phyloP scores from a whole-genome alignment of 306 rosid species.

The Pueraria montana region DNA sequence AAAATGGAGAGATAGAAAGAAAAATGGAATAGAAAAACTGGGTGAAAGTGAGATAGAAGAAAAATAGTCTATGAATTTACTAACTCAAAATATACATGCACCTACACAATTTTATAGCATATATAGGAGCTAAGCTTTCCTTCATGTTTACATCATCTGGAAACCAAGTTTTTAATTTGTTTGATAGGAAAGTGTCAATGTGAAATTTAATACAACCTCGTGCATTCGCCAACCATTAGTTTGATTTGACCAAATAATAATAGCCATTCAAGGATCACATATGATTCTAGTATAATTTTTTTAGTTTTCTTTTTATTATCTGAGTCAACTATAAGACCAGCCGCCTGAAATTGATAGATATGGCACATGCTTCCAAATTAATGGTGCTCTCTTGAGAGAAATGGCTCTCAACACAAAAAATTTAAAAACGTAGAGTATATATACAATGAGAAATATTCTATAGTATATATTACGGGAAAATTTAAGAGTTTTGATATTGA shows the following conservation, averaged over 20 bases:
- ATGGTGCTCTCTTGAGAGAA: neutral
- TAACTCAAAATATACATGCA: neutral
- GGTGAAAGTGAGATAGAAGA: too few relatives aligned
- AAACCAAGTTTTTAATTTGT: neutral
- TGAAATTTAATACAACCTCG: constrained; percentile 5
- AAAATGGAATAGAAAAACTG: too few relatives aligned
- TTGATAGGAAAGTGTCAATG: constrained; percentile 21
- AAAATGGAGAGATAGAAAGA: too few relatives aligned
- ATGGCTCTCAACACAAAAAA: neutral
- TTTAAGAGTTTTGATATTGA: too few relatives aligned
- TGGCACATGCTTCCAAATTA: constrained; percentile 34
- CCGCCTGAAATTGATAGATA: neutral
- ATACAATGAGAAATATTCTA: too few relatives aligned
- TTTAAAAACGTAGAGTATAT: too few relatives aligned
- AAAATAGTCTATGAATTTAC: too few relatives aligned
- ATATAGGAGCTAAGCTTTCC: constrained; percentile 7
- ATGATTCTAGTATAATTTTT: neutral
- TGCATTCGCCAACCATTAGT: constrained; percentile 4
- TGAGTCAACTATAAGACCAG: constrained; percentile 24
- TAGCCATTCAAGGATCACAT: neutral
- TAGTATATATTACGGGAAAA: too few relatives aligned
- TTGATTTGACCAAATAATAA: constrained; percentile 36
- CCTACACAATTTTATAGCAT: neutral
- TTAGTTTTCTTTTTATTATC: constrained; percentile 2
- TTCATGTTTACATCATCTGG: neutral